Evolutionary conservation across 352 stramenopile species (phyloP).

Genomic region (Phytophthora chlamydospora): DNA sequence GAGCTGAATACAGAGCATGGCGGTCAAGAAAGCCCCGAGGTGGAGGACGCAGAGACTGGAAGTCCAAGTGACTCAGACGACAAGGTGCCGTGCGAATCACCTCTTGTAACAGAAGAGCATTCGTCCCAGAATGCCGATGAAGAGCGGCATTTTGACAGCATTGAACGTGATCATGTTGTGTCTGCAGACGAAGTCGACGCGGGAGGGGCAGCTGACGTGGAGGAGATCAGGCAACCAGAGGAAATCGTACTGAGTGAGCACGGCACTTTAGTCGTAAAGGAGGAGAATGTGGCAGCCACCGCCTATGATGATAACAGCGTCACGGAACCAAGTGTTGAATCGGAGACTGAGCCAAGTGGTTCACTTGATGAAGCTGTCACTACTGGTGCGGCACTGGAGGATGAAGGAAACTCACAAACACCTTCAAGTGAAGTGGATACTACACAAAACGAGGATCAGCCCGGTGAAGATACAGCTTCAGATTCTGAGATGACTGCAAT

Average conservation of each 20-base stretch:
- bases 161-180: slow-evolving; percentile 7
- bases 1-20: no score
- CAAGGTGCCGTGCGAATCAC: slow-evolving; percentile 15
- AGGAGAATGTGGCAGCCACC: not conserved
- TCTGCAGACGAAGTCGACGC: slow-evolving; percentile 10
- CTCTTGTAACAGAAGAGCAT: not conserved
- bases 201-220: not conserved
- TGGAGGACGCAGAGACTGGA: slow-evolving; percentile 2
- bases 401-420: no score
- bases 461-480: no score
- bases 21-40: no score
- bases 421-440: no score
- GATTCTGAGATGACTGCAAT: no score
- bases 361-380: no score
- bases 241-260: slow-evolving; percentile 2
- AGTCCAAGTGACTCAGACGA: slow-evolving; percentile 1
- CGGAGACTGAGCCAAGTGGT: no score
- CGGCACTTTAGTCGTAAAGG: not conserved
- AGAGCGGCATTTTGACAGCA: slow-evolving; percentile 10
- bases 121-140: slow-evolving; percentile 8
- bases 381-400: no score
- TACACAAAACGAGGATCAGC: no score
- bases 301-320: no score
- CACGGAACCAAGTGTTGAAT: no score
- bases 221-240: not conserved